Evolutionary conservation across 345 rosid genomes (phyloP).

Genomic region (Odontarrhena argentea): DNA sequence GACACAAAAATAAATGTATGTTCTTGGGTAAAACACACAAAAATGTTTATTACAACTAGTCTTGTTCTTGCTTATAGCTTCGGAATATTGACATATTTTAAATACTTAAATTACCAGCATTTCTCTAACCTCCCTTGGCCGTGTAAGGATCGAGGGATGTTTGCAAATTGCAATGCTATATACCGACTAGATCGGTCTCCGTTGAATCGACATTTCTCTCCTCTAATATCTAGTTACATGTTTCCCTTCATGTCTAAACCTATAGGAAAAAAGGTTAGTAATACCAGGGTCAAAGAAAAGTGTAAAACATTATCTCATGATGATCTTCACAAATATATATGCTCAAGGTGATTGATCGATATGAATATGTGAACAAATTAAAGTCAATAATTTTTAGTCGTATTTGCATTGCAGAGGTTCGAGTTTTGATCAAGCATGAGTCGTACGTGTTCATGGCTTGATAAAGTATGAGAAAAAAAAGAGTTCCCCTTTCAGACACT

Average conservation of each 20-base stretch:
- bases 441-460: slow-evolving; percentile 14
- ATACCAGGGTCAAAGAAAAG: slow-evolving; percentile 21
- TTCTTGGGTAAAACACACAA: not conserved
- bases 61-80: not conserved
- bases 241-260: not conserved
- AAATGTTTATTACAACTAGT: not conserved
- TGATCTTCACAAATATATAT: not conserved
- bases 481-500: slow-evolving; percentile 43
- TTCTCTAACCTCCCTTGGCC: too few species aligned
- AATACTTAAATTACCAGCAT: too few species aligned
- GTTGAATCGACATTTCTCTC: too few species aligned
- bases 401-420: not conserved
- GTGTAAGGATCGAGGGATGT: not conserved
- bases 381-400: not conserved
- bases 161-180: too few species aligned
- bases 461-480: slow-evolving; percentile 21
- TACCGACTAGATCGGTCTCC: too few species aligned
- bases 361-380: slow-evolving; percentile 3
- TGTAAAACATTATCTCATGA: slow-evolving; percentile 11
- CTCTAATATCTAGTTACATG: too few species aligned
- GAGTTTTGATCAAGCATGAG: slow-evolving; percentile 14
- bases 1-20: not conserved
- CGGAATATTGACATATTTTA: not conserved
- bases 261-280: not conserved
- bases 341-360: slow-evolving; percentile 15